Percentiles rank a stretch among this genome's conserved stretches.
Conservation (phyloP, 2,329 filamentous ascomycete genomes). For the Xylariaceae sp. region DNA sequence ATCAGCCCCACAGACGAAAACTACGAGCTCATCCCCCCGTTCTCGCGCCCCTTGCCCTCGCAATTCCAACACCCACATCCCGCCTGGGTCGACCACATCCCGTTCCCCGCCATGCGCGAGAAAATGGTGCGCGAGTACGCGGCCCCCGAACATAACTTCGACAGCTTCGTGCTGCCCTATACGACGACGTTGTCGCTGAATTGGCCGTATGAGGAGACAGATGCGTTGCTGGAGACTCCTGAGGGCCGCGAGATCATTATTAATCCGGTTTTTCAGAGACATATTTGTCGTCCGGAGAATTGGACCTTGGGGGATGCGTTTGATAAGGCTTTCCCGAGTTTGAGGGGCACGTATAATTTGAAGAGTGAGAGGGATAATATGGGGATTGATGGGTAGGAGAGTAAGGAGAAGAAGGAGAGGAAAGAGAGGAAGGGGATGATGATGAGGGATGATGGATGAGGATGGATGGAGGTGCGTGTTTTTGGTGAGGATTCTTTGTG, state of each 20-base stretch:
- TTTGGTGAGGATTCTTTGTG: too few relatives aligned
- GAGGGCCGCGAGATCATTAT: slow-evolving; percentile 65
- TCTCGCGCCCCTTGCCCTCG: slow-evolving; percentile 59
- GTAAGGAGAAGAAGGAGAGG: too few relatives aligned
- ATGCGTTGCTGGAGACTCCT: slow-evolving; percentile 58
- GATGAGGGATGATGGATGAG: neutral
- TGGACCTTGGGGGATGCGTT: slow-evolving; percentile 75
- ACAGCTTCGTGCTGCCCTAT: slow-evolving; percentile 78
- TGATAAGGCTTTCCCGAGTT: slow-evolving; percentile 55
- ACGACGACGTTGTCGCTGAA: slow-evolving; percentile 71
- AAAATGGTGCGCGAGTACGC: slow-evolving; percentile 28
- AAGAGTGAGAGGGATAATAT: slow-evolving; percentile 21
- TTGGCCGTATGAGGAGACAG: slow-evolving; percentile 75
- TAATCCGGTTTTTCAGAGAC: slow-evolving; percentile 80
- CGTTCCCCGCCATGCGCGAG: slow-evolving; percentile 74
- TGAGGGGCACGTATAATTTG: slow-evolving; percentile 43
- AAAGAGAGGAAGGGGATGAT: neutral
- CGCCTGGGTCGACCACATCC: slow-evolving; percentile 76
- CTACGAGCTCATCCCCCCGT: slow-evolving; percentile 70
- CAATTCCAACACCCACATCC: slow-evolving; percentile 68
- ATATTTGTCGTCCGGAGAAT: slow-evolving; percentile 68
- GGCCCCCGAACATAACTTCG: slow-evolving; percentile 56
- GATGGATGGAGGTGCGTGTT: too few relatives aligned
- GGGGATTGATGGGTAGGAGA: neutral
- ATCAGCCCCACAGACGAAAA: slow-evolving; percentile 74